Evolutionary conservation across 2,329 filamentous ascomycete species (phyloP), one percentile per base, ranked within the genome.

Genomic region (Fusarium compactum): DNA sequence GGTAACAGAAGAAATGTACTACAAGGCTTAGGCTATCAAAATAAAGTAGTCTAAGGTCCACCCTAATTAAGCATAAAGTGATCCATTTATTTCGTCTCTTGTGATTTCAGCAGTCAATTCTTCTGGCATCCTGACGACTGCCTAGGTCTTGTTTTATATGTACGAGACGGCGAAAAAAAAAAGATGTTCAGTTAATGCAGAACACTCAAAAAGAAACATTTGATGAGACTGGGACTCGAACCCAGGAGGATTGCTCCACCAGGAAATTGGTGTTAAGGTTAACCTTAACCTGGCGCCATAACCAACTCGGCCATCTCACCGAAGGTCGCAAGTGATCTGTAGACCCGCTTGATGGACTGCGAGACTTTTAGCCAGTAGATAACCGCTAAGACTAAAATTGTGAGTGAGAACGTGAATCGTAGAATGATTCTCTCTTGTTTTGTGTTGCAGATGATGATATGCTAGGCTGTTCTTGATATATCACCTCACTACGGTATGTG

Each of bases 291-390:
- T 65, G 62, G 51, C 62, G 62, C 62, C 59, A 65, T 65, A 73
- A 73, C 71, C 71, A 73, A 73, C 71, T 73, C 70, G 71, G 71
- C 71, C 71, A 73, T 73, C 70, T 73, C 62, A 73, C 71, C 71
- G 6, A 15, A 59, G 32, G 41, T 38, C 18, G 34, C 2, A 38
- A 38, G 34, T n/a, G 12, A 46, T 38, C 11, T 15, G 18, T 15
- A 38, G 60, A 65, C 53, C 62, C 60, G 34, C 60, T 65, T 65
- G 27, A 10, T 53, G 29, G 2, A 14, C 0, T 8, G 4, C 5
- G 0, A 1, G 0, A 3, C 24, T 32, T 2, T 24, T 51, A 43
- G 8, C 5, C 6, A 34, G 5, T 14, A 14, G 0, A 64, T 65
- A 65, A 14, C 0, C 5, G 25, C 18, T 34, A 6, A 56, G 18